Percentiles rank a stretch among this genome's conserved stretches.
Evolutionary conservation across 305 asterid genomes (phyloP).

Genomic region (Euphrasia arctica): DNA sequence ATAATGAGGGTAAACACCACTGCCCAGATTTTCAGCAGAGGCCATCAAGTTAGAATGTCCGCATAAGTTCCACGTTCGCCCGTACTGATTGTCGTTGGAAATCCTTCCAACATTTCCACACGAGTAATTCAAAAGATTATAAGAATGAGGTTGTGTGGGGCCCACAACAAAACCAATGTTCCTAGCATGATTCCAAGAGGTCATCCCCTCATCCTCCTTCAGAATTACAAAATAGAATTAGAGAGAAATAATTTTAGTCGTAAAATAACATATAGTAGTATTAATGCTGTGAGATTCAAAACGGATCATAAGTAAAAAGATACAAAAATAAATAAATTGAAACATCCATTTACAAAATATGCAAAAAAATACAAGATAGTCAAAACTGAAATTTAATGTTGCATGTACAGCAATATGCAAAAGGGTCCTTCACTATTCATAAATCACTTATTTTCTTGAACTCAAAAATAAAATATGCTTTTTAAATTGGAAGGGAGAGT

Average conservation of each 20-base stretch:
- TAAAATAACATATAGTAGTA: background rate
- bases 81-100: slow-evolving; percentile 38
- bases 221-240: slow-evolving; percentile 17
- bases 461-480: background rate
- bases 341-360: background rate
- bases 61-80: slow-evolving; percentile 33
- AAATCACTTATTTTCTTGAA: background rate
- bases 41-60: slow-evolving; percentile 30
- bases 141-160: slow-evolving; percentile 28
- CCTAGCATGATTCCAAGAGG: slow-evolving; percentile 44
- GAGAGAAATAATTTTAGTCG: background rate
- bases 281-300: background rate
- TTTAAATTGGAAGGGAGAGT: no score
- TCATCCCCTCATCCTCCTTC: slow-evolving; percentile 57
- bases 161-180: slow-evolving; percentile 37
- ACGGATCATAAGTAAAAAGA: background rate
- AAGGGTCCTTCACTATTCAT: background rate
- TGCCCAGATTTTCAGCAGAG: slow-evolving; percentile 29
- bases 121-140: slow-evolving; percentile 26
- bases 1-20: slow-evolving; percentile 28
- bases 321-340: background rate
- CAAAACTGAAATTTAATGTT: no score
- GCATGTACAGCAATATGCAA: no score
- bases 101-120: slow-evolving; percentile 38
- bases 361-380: no score